Conservation (phyloP, 306 rosid species). For the Gillenia trifoliata region DNA sequence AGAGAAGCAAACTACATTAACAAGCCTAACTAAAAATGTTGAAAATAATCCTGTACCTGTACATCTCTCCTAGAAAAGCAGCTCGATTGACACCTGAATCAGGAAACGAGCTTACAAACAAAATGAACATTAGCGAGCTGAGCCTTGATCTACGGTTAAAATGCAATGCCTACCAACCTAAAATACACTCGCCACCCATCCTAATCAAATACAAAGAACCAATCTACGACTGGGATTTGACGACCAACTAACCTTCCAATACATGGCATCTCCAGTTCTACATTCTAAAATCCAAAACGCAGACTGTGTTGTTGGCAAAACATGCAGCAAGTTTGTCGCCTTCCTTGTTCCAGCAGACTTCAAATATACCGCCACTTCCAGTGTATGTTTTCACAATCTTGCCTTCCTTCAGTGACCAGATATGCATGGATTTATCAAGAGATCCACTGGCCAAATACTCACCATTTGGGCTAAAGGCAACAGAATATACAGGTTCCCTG, state of each 20-base stretch:
- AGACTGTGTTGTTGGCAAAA: slow-evolving; percentile 85
- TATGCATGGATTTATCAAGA: slow-evolving; percentile 70
- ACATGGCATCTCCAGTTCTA: slow-evolving; percentile 1
- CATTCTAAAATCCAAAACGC: slow-evolving; percentile 57
- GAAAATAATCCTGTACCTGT: slow-evolving; percentile 6
- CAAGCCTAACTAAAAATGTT: neutral
- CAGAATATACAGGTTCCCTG: slow-evolving; percentile 77
- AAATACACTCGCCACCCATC: neutral
- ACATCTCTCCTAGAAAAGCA: neutral
- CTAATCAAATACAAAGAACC: neutral
- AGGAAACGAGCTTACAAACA: neutral
- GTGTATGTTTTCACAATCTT: slow-evolving; percentile 77
- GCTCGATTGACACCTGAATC: neutral
- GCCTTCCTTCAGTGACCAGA: slow-evolving; percentile 91
- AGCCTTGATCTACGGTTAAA: slow-evolving; percentile 10
- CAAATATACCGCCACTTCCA: slow-evolving; percentile 94
- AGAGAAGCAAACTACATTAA: neutral
- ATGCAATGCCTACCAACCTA: slow-evolving; percentile 8
- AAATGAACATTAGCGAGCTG: neutral
- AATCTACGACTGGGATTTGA: neutral
- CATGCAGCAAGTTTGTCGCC: slow-evolving; percentile 94
- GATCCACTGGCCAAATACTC: slow-evolving; percentile 94
- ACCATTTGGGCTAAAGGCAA: slow-evolving; percentile 92
- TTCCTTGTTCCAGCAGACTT: slow-evolving; percentile 90
- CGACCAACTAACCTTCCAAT: slow-evolving; percentile 2